phyloP scores from a whole-genome alignment of 352 stramenopile genomes.

The Globisporangium apiculatum region DNA sequence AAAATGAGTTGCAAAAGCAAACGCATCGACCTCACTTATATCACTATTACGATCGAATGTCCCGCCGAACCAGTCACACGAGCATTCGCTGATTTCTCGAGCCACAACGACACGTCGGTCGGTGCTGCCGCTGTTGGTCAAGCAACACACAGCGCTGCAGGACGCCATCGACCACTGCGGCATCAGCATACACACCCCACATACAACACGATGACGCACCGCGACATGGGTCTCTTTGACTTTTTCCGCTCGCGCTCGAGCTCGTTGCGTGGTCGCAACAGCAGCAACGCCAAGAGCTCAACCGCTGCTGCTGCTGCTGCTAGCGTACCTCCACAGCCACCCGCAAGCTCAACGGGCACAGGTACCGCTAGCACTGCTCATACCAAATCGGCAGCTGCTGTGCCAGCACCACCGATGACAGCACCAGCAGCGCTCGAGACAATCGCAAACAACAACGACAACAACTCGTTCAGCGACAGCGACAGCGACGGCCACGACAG shows the following conservation, averaged over 20 bases:
- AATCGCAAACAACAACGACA: slow-evolving; percentile 16
- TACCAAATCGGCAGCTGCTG: neutral
- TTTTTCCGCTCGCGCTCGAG: slow-evolving; percentile 66
- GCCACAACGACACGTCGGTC: no score
- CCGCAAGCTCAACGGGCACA: neutral
- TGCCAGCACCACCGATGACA: neutral
- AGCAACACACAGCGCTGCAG: no score
- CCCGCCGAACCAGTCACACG: no score
- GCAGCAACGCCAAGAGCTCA: slow-evolving; percentile 15
- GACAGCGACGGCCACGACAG: slow-evolving; percentile 23
- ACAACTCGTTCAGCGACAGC: slow-evolving; percentile 34
- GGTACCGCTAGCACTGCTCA: no score
- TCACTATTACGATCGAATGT: no score
- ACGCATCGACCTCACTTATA: no score
- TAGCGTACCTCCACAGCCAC: neutral
- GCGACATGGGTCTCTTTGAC: slow-evolving; percentile 64
- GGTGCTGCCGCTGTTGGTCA: no score
- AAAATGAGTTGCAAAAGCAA: no score
- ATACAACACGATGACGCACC: no score
- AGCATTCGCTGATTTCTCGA: no score
- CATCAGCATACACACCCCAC: no score
- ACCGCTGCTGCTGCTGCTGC: neutral
- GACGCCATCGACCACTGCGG: no score
- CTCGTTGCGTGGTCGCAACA: slow-evolving; percentile 21
- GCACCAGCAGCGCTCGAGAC: slow-evolving; percentile 18